Evolutionary conservation across 2,329 filamentous ascomycete genomes (phyloP), one percentile per base, ranked within the genome.

Genomic region (Colletotrichum cuscutae): DNA sequence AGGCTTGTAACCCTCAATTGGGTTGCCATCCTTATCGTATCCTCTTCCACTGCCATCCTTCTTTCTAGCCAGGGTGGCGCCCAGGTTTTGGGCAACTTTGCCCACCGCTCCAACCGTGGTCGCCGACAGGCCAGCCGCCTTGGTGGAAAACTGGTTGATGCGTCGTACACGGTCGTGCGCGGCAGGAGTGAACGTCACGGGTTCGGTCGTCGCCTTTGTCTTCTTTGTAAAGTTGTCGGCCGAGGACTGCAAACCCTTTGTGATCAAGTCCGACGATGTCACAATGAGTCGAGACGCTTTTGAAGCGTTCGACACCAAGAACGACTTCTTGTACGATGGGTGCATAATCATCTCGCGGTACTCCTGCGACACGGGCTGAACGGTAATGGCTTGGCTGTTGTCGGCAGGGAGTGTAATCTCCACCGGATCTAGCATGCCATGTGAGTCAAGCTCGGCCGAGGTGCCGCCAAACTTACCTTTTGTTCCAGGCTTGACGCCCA

Each of bases 271-370:
- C 28, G 95, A 96, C 8, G 93, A 94, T 0, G 96, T 98, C 53
- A 99, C 94, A 76, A 99, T 95, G 22, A 99, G 88, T 5, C 95
- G 93, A 2, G 97, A 98, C 1, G 96, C 97, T 24, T 92, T 93
- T 6, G 93, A 93, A 2, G 97, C 96, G 76, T 94, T 94, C 73
- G 94, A 93, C 15, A 99, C 96, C 24, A 99, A 86, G 22, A 92
- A 91, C 1, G 94, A 97, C 80, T 94, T 93, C 78, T 94, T 91
- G 84, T 98, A 99, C n/a, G 95, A 94, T 0, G 97, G 97, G 78
- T 98, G 95, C 78, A 94, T 88, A 54, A 94, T 89, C 85, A 94
- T 90, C 69, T 92, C 90, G 56, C 97, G 87, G 77, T 97, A 95
- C 77, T 94, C 91, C 61, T 90, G 86, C 1, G 89, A 88, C 19